These are phyloP conservation scores for Debaryomyces sp. DNA, from an alignment of 1,139 yeast species.

Conservation along the genomic window DNA sequence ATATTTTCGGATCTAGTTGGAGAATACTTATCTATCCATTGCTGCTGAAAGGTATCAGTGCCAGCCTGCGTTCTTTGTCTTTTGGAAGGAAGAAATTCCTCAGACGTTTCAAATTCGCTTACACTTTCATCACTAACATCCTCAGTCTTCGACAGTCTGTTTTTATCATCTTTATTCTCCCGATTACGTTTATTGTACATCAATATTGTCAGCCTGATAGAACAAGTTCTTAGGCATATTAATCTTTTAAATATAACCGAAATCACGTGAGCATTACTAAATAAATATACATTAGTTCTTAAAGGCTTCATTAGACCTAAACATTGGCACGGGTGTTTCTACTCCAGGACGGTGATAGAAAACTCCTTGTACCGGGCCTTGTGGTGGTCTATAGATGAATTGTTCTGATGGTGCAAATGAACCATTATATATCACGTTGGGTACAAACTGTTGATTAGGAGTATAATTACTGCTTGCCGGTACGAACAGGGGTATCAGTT, in stretches of 20 bases:
- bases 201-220: not conserved
- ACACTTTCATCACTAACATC: slow-evolving; percentile 10
- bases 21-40: slow-evolving; percentile 65
- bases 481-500: not conserved
- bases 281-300: not conserved
- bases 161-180: slow-evolving; percentile 2
- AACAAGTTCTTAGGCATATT: not conserved
- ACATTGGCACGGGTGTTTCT: not conserved
- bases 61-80: slow-evolving; percentile 1
- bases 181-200: slow-evolving; percentile 4
- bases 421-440: not conserved
- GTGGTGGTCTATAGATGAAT: not conserved
- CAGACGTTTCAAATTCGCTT: slow-evolving; percentile 13
- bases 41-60: slow-evolving; percentile 10
- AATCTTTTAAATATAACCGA: not conserved
- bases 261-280: not conserved
- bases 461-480: not conserved
- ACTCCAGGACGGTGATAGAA: slow-evolving; percentile 2
- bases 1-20: slow-evolving; percentile 54
- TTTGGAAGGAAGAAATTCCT: slow-evolving; percentile 5
- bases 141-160: not conserved
- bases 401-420: not conserved
- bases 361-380: not conserved
- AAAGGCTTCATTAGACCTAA: not conserved
- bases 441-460: not conserved